Evolutionary conservation across 768 basidiomycete genomes (phyloP).

Genomic region (Pisolithus marmoratus): DNA sequence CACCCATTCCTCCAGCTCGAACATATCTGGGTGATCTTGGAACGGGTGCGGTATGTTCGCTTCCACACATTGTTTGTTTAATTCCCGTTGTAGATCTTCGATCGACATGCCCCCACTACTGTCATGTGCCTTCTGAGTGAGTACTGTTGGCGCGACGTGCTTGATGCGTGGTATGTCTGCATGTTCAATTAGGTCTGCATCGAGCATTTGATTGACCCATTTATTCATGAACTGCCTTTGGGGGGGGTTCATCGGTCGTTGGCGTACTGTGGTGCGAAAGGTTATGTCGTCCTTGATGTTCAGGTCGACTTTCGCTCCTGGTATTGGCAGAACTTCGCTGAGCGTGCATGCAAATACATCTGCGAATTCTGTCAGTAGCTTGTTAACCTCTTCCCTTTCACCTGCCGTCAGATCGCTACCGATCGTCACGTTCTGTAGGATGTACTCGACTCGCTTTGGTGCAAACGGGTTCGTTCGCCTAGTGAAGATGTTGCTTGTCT

Average conservation of each 20-base stretch:
- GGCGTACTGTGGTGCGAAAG: not conserved
- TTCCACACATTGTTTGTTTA: slow-evolving; percentile 21
- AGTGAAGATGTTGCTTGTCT: not conserved
- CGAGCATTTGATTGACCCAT: not conserved
- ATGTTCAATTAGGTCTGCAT: not conserved
- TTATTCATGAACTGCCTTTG: not conserved
- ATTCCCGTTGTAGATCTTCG: slow-evolving; percentile 28
- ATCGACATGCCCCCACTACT: slow-evolving; percentile 19
- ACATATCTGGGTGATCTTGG: not conserved
- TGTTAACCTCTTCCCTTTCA: slow-evolving; percentile 17
- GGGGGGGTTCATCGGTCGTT: not conserved
- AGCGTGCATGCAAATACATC: slow-evolving; percentile 37
- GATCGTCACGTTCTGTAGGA: slow-evolving; percentile 17
- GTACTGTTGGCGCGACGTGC: slow-evolving; percentile 17
- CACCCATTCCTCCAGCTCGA: not conserved
- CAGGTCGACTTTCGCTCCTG: not conserved
- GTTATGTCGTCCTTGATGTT: not conserved
- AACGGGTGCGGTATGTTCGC: not conserved
- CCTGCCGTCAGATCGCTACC: slow-evolving; percentile 25
- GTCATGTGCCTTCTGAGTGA: slow-evolving; percentile 35
- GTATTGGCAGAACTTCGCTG: slow-evolving; percentile 31
- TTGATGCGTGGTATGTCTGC: not conserved
- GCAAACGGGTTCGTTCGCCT: not conserved
- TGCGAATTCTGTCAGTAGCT: slow-evolving; percentile 25
- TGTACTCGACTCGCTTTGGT: slow-evolving; percentile 10